Evolutionary conservation across 2,329 filamentous ascomycete species (phyloP), one percentile per base, ranked within the genome.

Genomic region (Neonectria punicea): DNA sequence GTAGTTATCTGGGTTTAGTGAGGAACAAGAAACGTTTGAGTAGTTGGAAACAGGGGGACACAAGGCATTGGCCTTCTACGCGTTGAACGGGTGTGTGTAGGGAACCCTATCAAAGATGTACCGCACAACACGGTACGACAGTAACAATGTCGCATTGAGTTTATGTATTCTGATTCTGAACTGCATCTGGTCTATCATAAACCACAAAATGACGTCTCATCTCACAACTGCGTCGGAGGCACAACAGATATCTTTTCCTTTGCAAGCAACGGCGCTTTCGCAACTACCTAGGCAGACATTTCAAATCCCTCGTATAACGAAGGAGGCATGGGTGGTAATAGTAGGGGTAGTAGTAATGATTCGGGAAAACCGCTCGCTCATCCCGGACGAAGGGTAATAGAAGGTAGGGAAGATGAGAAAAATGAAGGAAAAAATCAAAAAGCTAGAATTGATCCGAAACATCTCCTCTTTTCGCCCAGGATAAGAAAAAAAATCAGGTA

Each of bases 391-490:
- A 60, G 51, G 43, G 51, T 60, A 64, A 59, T 25, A 56, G 61
- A 46, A 55, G 50, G 49, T 49, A 53, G 50, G 51, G 51, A 57
- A 53, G 36, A 64, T 36, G 41, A 39, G 58, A 34, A 57, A 30
- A 62, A 64, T 58, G 53, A 66, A 32, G 53, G 18, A 44, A 51
- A 55, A 60, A 49, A 16, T 36, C 44, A 60, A 36, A 58, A 56
- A 57, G 56, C 56, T 43, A 60, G 44, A 39, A 56, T 59, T 50
- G 43, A 55, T 62, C 39, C 58, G 50, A 55, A 59, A 58, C 39
- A 70, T 70, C 60, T 63, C 59, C 51, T 65, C 55, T 67, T 58
- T 53, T 63, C 61, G 62, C 66, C 54, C 49, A 54, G 66, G 58
- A 66, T 66, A 61, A 50, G 56, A 62, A 50, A 59, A 53, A 60